Conservation (phyloP, 2,329 filamentous ascomycete species). For the Aspergillus cejpii region DNA sequence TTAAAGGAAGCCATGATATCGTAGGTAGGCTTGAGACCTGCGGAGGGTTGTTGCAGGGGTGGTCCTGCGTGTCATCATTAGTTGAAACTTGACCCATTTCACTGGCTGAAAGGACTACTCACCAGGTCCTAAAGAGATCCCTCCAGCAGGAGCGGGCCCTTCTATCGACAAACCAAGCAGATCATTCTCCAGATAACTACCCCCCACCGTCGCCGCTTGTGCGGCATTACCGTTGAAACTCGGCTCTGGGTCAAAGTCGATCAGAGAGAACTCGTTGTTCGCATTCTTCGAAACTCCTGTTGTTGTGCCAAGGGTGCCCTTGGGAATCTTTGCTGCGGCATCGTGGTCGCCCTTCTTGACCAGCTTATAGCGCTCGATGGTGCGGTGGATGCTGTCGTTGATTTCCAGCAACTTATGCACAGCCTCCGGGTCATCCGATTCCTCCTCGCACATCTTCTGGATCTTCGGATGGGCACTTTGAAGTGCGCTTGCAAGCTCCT, state of each 20-base stretch:
- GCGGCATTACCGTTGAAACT: constrained; percentile 42
- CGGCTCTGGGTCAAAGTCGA: constrained; percentile 70
- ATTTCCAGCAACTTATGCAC: constrained; percentile 94
- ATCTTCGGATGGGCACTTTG: constrained; percentile 97
- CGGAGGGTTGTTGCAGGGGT: constrained; percentile 37
- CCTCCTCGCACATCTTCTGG: constrained; percentile 98
- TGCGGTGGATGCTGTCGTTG: constrained; percentile 97
- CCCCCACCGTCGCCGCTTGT: constrained; percentile 44
- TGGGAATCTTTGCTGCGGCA: constrained; percentile 72
- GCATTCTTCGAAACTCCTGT: constrained; percentile 59
- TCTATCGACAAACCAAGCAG: constrained; percentile 80
- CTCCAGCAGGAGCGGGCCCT: constrained; percentile 63
- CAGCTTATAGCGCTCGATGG: constrained; percentile 88
- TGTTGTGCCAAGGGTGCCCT: constrained; percentile 66
- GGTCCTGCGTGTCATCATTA: constrained; percentile 37
- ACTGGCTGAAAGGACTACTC: constrained; percentile 38
- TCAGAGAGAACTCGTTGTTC: constrained; percentile 78
- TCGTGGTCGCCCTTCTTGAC: constrained; percentile 93
- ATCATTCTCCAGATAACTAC: constrained; percentile 76
- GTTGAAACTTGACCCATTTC: constrained; percentile 44
- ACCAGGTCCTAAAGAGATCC: constrained; percentile 76
- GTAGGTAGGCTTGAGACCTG: constrained; percentile 48
- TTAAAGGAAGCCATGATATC: constrained; percentile 52
- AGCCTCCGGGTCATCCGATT: constrained; percentile 92
- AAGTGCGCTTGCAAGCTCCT: constrained; percentile 82